phyloP scores from a whole-genome alignment of 495 filamentous ascomycete genomes.

The Tetracladium marchalianum region DNA sequence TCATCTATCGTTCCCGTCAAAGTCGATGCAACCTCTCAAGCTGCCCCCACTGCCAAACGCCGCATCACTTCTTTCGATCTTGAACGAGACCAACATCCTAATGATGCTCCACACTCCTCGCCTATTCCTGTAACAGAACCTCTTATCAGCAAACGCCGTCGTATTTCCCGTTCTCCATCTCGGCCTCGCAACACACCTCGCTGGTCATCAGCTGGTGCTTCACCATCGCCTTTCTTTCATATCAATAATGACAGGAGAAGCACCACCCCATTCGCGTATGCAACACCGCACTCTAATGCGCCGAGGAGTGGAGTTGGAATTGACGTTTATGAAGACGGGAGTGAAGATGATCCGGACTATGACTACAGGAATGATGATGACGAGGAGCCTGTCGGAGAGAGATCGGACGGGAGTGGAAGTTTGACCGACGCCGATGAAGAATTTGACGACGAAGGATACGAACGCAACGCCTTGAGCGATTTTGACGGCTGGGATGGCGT shows the following conservation, averaged over 20 bases:
- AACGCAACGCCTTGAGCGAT: slow-evolving; percentile 11
- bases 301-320: slow-evolving; percentile 17
- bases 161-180: slow-evolving; percentile 26
- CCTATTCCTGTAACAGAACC: background rate
- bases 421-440: slow-evolving; percentile 27
- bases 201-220: slow-evolving; percentile 29
- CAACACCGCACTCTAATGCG: slow-evolving; percentile 45
- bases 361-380: slow-evolving; percentile 18
- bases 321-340: slow-evolving; percentile 15
- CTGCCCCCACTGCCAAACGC: slow-evolving; percentile 6
- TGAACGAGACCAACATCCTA: slow-evolving; percentile 6
- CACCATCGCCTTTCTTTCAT: slow-evolving; percentile 22
- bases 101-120: background rate
- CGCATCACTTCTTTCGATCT: slow-evolving; percentile 19
- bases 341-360: slow-evolving; percentile 17
- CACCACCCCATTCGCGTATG: slow-evolving; percentile 37
- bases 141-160: slow-evolving; percentile 13
- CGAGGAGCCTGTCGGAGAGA: slow-evolving; percentile 5
- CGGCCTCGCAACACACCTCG: slow-evolving; percentile 35
- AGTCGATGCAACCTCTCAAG: slow-evolving; percentile 1
- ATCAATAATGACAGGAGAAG: slow-evolving; percentile 21
- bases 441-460: slow-evolving; percentile 1
- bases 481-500: slow-evolving; percentile 19
- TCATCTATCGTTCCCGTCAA: slow-evolving; percentile 23
- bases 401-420: slow-evolving; percentile 20